These are phyloP conservation scores for Xylariaceae sp. DNA, from an alignment of 2,329 filamentous ascomycete species.

Conservation along the genomic window DNA sequence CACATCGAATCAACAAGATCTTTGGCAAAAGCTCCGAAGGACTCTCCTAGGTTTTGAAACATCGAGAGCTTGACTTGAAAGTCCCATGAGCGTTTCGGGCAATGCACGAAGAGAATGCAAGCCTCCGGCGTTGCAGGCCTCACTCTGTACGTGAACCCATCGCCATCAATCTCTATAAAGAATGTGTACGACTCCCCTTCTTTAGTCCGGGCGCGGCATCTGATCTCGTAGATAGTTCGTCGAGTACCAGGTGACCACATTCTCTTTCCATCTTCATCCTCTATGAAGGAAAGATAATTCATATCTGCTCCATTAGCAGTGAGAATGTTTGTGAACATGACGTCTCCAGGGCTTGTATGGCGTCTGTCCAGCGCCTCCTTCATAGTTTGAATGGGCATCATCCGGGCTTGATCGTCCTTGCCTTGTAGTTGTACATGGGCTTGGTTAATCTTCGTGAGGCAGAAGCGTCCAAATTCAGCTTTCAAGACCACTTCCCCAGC, in stretches of 20 bases:
- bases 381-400: neutral
- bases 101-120: constrained; percentile 31
- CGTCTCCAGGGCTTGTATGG: constrained; percentile 1
- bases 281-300: constrained; percentile 24
- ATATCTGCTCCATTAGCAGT: constrained; percentile 27
- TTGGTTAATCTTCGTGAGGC: constrained; percentile 16
- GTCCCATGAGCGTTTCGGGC: constrained; percentile 34
- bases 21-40: constrained; percentile 27
- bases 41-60: constrained; percentile 22
- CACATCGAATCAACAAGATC: constrained; percentile 29
- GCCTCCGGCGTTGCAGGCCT: constrained; percentile 8
- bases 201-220: constrained; percentile 12
- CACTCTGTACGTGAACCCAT: constrained; percentile 22
- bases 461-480: constrained; percentile 22
- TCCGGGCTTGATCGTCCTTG: neutral
- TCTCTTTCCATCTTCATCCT: constrained; percentile 14
- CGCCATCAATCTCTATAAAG: constrained; percentile 31
- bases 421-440: constrained; percentile 3
- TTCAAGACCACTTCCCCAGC: constrained; percentile 18
- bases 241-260: constrained; percentile 16
- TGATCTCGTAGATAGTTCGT: constrained; percentile 30
- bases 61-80: constrained; percentile 29
- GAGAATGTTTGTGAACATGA: constrained; percentile 21
- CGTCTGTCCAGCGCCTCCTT: constrained; percentile 15
- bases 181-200: constrained; percentile 14